phyloP scores from a whole-genome alignment of 345 rosid genomes.

The Eucalyptus shirleyi region DNA sequence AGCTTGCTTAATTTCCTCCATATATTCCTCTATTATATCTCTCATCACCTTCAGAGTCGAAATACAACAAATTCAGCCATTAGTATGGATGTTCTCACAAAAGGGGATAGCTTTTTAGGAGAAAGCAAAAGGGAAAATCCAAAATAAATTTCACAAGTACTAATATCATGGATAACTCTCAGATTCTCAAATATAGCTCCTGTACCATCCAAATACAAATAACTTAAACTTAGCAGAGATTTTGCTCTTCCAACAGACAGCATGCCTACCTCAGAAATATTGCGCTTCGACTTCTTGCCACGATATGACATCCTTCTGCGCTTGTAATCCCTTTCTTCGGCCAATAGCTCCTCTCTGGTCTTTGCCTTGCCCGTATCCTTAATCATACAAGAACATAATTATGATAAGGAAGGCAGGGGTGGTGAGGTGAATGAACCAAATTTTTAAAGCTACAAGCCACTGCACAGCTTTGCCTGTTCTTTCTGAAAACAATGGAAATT shows the following conservation, averaged over 20 bases:
- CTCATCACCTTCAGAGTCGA: conserved; percentile 43
- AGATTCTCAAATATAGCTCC: not conserved
- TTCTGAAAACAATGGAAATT: not conserved
- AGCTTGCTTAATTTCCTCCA: conserved; percentile 71
- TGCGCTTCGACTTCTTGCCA: conserved; percentile 85
- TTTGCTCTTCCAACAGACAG: not conserved
- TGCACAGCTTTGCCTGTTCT: not conserved
- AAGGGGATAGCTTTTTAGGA: not conserved
- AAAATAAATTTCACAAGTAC: not conserved
- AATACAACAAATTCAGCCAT: not conserved
- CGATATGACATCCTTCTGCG: conserved; percentile 94
- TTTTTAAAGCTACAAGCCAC: not conserved
- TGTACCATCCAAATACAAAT: not conserved
- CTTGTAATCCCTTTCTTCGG: conserved; percentile 98
- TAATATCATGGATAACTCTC: not conserved
- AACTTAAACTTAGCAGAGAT: not conserved
- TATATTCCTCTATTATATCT: conserved; percentile 80
- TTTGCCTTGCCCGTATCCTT: conserved; percentile 55
- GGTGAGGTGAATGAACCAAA: not conserved
- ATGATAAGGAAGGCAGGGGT: not conserved
- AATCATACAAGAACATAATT: not conserved
- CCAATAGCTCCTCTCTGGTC: conserved; percentile 81
- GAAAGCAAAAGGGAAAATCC: not conserved
- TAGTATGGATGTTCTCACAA: not conserved
- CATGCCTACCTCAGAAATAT: conserved; percentile 46